These are phyloP conservation scores for Spongispora temasekensis DNA, from an alignment of 1,284 basidiomycete genomes.

Conservation along the genomic window DNA sequence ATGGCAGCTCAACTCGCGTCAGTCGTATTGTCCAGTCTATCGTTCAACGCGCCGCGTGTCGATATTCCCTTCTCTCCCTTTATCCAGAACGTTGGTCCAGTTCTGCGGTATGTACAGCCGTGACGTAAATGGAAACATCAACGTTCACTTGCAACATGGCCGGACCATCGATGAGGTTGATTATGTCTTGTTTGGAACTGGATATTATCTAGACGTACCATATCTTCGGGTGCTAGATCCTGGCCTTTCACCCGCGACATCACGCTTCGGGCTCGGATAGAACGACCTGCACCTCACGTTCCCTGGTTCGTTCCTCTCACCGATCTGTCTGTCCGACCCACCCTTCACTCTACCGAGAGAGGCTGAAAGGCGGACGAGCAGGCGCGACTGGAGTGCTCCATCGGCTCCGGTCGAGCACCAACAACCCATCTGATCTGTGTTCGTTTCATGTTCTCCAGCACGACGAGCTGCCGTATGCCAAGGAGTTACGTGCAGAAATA, in stretches of 20 bases:
- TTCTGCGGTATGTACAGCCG: slow-evolving; percentile 37
- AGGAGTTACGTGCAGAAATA: slow-evolving; percentile 36
- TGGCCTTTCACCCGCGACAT: too few relatives aligned
- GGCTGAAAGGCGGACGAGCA: slow-evolving; percentile 41
- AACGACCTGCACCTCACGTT: background rate
- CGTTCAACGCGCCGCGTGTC: slow-evolving; percentile 45
- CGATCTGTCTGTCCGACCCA: slow-evolving; percentile 24
- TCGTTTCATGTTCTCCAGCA: slow-evolving; percentile 41
- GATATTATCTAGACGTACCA: slow-evolving; percentile 42
- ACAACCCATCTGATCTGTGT: slow-evolving; percentile 41
- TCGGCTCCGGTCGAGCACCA: slow-evolving; percentile 23
- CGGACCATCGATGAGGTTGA: slow-evolving; percentile 42
- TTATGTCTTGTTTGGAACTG: slow-evolving; percentile 44
- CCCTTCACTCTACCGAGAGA: slow-evolving; percentile 39
- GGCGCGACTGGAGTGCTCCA: slow-evolving; percentile 34
- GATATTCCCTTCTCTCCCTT: slow-evolving; percentile 43
- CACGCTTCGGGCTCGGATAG: background rate
- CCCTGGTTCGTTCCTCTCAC: slow-evolving; percentile 23
- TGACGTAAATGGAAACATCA: slow-evolving; percentile 28
- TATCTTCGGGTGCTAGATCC: slow-evolving; percentile 43
- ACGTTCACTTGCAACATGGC: slow-evolving; percentile 38
- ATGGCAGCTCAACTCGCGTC: slow-evolving; percentile 45
- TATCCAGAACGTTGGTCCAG: slow-evolving; percentile 43
- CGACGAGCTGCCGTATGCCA: slow-evolving; percentile 41
- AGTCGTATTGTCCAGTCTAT: slow-evolving; percentile 41